Evolutionary conservation across 306 rosid genomes (phyloP).

Genomic region (Mimosa bimucronata): DNA sequence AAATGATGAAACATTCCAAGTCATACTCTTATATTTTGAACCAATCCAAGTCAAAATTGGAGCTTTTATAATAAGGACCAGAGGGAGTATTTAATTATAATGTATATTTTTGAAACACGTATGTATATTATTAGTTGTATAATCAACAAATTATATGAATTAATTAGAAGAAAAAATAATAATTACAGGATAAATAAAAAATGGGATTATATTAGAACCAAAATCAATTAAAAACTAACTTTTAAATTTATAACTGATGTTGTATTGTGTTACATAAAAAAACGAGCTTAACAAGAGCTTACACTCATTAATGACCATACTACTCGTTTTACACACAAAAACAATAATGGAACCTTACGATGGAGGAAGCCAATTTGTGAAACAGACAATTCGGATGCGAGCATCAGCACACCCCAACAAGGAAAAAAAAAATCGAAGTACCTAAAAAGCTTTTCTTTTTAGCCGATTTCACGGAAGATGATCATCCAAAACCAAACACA

Average conservation of each 20-base stretch:
- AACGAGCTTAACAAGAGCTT: background rate
- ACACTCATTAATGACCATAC: background rate
- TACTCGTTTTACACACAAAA: background rate
- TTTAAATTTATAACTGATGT: background rate
- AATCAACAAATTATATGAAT: too few species aligned
- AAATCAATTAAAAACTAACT: too few species aligned
- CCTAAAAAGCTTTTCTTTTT: background rate
- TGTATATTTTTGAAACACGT: too few species aligned
- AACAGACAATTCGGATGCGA: background rate
- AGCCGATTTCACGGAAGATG: background rate
- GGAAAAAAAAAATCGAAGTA: background rate
- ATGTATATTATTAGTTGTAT: too few species aligned
- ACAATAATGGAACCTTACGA: background rate
- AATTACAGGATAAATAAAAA: too few species aligned
- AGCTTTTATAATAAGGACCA: too few species aligned
- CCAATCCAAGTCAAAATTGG: too few species aligned
- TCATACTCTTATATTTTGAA: too few species aligned
- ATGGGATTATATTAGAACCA: too few species aligned
- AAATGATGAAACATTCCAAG: too few species aligned
- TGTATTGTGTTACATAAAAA: background rate
- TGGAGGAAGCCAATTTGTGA: background rate
- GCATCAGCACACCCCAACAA: background rate
- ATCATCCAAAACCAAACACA: slow-evolving; percentile 13
- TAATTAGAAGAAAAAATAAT: too few species aligned
- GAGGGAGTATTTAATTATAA: too few species aligned